A percentile compares a stretch with the other conserved stretches of the same genome.
phyloP scores from a whole-genome alignment of 208 protist species.

The Leishmania gerbilli region DNA sequence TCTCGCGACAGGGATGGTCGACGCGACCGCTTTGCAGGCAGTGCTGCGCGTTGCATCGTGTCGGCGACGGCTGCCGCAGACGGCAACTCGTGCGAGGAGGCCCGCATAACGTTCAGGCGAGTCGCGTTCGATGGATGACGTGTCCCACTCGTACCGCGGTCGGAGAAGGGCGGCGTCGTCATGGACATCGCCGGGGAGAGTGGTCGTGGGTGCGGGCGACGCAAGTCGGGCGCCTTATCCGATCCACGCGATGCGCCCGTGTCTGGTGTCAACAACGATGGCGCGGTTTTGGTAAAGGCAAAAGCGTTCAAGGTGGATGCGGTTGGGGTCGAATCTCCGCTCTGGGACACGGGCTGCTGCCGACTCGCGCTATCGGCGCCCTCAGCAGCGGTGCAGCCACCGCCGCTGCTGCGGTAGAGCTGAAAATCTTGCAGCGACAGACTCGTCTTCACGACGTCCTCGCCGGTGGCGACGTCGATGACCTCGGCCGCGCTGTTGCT shows the following conservation, averaged over 20 bases:
- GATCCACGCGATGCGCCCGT: neutral
- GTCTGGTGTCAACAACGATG: neutral
- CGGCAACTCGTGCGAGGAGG: neutral
- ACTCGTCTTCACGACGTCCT: constrained; percentile 14
- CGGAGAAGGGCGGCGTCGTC: neutral
- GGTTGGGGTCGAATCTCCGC: constrained; percentile 1
- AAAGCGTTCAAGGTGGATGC: neutral
- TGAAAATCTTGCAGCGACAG: constrained; percentile 17
- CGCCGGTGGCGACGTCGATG: neutral
- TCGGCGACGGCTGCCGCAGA: neutral
- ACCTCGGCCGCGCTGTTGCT: constrained; percentile 14
- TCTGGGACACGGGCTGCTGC: neutral
- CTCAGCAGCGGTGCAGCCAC: constrained; percentile 4
- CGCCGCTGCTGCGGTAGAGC: neutral
- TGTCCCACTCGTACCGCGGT: neutral
- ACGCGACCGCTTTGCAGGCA: neutral
- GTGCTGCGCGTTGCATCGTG: neutral
- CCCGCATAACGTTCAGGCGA: neutral
- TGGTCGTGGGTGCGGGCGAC: neutral
- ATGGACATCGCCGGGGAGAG: neutral
- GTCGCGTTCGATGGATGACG: neutral
- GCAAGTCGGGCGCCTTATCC: neutral
- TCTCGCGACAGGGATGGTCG: constrained; percentile 13
- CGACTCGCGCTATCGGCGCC: neutral
- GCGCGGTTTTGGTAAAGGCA: neutral